A percentile compares a stretch with the other conserved stretches of the same genome.
phyloP scores from a whole-genome alignment of 768 basidiomycete genomes.

The Leccinellum luteum region DNA sequence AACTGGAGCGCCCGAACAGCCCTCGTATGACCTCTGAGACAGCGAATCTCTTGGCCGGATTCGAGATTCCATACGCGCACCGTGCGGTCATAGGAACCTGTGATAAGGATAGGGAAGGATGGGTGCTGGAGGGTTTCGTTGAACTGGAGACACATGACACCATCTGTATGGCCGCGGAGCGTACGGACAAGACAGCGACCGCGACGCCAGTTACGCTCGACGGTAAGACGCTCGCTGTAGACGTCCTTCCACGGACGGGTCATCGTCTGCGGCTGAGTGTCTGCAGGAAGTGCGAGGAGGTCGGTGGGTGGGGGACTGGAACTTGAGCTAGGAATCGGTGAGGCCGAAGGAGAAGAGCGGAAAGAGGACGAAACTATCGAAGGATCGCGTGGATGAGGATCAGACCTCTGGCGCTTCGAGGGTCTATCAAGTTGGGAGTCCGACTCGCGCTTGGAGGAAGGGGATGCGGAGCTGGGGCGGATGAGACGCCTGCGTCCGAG shows the following conservation, averaged over 20 bases:
- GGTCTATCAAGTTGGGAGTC: conserved; percentile 38
- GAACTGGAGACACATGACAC: conserved; percentile 97
- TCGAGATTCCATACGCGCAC: conserved; percentile 96
- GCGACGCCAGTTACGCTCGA: conserved; percentile 97
- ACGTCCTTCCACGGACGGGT: conserved; percentile 98
- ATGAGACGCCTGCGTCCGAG: conserved; percentile 68
- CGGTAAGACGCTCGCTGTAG: conserved; percentile 93
- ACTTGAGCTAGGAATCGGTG: conserved; percentile 4
- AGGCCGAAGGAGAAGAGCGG: conserved; percentile 11
- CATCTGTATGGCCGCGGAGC: conserved; percentile 90
- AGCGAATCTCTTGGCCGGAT: conserved; percentile 78
- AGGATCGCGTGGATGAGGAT: background rate
- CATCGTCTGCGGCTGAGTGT: conserved; percentile 32
- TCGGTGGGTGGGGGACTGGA: conserved; percentile 9
- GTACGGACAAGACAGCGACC: conserved; percentile 84
- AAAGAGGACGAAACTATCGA: conserved; percentile 7
- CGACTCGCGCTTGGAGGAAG: conserved; percentile 38
- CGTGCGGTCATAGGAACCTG: conserved; percentile 95
- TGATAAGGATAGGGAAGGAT: conserved; percentile 91
- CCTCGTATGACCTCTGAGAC: conserved; percentile 85
- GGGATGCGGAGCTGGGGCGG: conserved; percentile 40
- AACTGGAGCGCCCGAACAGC: conserved; percentile 94
- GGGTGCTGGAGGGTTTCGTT: conserved; percentile 81
- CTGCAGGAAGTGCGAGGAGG: conserved; percentile 33
- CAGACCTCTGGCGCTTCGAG: conserved; percentile 48